These are phyloP conservation scores for Xenoacremonium recifei DNA, from an alignment of 2,329 filamentous ascomycete species.

Conservation along the genomic window DNA sequence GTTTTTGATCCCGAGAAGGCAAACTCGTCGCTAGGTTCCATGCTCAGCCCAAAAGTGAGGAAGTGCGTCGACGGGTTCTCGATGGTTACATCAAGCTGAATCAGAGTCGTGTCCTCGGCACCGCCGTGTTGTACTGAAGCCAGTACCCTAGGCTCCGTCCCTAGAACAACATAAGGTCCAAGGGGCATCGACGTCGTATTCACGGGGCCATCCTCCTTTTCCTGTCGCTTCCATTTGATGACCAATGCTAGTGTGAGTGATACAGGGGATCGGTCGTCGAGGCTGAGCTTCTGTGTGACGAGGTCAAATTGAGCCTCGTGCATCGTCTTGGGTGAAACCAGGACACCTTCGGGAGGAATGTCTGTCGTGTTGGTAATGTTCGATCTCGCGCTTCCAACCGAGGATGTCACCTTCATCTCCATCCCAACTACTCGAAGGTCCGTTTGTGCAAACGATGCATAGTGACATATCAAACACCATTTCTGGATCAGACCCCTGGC, in stretches of 20 bases:
- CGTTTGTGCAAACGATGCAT: conserved; percentile 75
- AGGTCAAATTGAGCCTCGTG: conserved; percentile 72
- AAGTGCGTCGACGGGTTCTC: conserved; percentile 96
- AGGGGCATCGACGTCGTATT: conserved; percentile 72
- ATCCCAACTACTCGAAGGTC: conserved; percentile 64
- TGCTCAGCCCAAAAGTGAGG: conserved; percentile 84
- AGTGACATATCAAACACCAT: conserved; percentile 75
- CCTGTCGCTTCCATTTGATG: conserved; percentile 71
- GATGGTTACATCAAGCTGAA: conserved; percentile 61
- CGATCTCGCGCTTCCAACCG: conserved; percentile 63
- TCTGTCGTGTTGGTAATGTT: conserved; percentile 39
- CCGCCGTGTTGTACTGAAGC: conserved; percentile 50
- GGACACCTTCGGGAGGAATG: conserved; percentile 40
- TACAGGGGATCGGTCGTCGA: conserved; percentile 79
- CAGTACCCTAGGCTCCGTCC: conserved; percentile 83
- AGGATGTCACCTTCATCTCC: conserved; percentile 58
- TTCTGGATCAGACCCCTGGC: conserved; percentile 69
- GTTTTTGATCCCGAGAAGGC: conserved; percentile 89
- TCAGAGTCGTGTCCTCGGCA: conserved; percentile 30
- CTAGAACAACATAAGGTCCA: conserved; percentile 72
- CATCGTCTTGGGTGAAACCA: conserved; percentile 65
- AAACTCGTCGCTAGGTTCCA: conserved; percentile 92
- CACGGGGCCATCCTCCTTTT: conserved; percentile 28
- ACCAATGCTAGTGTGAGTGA: conserved; percentile 72
- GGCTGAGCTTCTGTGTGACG: conserved; percentile 68